Evolutionary conservation across 75 land plant species (phyloP).

Genomic region (Pinus taeda): DNA sequence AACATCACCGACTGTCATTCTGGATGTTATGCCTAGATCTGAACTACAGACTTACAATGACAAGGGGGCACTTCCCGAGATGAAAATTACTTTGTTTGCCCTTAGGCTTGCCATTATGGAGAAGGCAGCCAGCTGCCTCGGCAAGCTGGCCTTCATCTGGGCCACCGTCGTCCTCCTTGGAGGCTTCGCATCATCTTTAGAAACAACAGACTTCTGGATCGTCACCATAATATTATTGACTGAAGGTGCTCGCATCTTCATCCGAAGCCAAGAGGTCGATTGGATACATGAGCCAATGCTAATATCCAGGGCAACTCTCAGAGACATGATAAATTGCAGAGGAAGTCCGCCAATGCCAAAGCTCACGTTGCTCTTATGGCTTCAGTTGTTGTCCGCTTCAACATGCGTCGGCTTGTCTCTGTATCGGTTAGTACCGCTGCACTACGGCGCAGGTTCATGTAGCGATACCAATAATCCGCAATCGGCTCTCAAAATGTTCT

Average conservation of each 20-base stretch:
- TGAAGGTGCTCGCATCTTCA: constrained; percentile 70
- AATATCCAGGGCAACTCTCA: too few relatives aligned
- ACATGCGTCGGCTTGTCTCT: constrained; percentile 58
- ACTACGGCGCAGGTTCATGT: constrained; percentile 38
- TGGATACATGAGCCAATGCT: constrained; percentile 76
- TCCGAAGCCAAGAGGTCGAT: constrained; percentile 62
- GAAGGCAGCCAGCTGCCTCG: constrained; percentile 43
- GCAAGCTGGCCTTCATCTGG: constrained; percentile 80
- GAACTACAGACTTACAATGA: neutral
- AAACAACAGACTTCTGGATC: constrained; percentile 65
- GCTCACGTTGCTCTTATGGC: constrained; percentile 26
- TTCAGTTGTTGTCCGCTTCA: constrained; percentile 41
- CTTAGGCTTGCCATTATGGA: neutral
- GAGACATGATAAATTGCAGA: too few relatives aligned
- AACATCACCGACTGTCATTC: too few relatives aligned
- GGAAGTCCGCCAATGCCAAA: constrained; percentile 1
- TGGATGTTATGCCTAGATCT: too few relatives aligned
- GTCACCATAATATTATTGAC: constrained; percentile 62
- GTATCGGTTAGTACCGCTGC: constrained; percentile 26
- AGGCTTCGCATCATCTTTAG: constrained; percentile 60
- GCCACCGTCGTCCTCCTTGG: constrained; percentile 77
- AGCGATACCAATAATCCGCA: constrained; percentile 35
- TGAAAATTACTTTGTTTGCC: constrained; percentile 69
- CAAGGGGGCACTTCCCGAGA: constrained; percentile 50
- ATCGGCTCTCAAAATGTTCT: constrained; percentile 38